Evolutionary conservation across 805 yeast species (phyloP).

Genomic region (Maudiozyma serrabonitensis): DNA sequence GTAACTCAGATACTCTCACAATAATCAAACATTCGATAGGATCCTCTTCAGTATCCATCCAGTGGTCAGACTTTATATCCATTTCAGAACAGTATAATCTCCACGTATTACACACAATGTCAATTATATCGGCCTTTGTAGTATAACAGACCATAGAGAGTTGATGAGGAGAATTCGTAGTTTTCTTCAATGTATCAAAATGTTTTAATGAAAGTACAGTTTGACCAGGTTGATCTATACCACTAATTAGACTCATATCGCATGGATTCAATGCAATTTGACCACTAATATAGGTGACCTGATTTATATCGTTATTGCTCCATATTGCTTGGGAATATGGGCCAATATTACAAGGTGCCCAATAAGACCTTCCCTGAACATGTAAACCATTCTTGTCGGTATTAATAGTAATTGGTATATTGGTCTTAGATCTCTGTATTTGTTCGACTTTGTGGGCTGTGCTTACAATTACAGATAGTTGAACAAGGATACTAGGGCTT

Average conservation of each 20-base stretch:
- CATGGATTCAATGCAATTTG: slow-evolving; percentile 82
- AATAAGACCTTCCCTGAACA: slow-evolving; percentile 85
- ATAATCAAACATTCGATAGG: slow-evolving; percentile 33
- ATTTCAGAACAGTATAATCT: slow-evolving; percentile 29
- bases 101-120: slow-evolving; percentile 37
- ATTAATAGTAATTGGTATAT: slow-evolving; percentile 5
- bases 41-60: slow-evolving; percentile 20
- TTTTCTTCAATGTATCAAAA: slow-evolving; percentile 50
- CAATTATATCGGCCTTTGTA: slow-evolving; percentile 27
- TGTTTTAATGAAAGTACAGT: slow-evolving; percentile 63
- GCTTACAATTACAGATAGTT: slow-evolving; percentile 52
- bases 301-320: slow-evolving; percentile 35
- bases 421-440: not conserved
- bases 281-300: slow-evolving; percentile 64
- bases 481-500: slow-evolving; percentile 19
- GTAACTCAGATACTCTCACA: slow-evolving; percentile 48
- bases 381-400: slow-evolving; percentile 60
- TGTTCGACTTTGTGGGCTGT: slow-evolving; percentile 1
- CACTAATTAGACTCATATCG: slow-evolving; percentile 42
- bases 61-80: slow-evolving; percentile 12
- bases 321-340: slow-evolving; percentile 84
- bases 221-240: slow-evolving; percentile 27
- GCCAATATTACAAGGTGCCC: slow-evolving; percentile 98
- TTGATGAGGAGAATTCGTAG: slow-evolving; percentile 38
- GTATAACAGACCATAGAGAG: slow-evolving; percentile 48